Conservation (phyloP, 306 rosid species). For the Prunus armeniaca region DNA sequence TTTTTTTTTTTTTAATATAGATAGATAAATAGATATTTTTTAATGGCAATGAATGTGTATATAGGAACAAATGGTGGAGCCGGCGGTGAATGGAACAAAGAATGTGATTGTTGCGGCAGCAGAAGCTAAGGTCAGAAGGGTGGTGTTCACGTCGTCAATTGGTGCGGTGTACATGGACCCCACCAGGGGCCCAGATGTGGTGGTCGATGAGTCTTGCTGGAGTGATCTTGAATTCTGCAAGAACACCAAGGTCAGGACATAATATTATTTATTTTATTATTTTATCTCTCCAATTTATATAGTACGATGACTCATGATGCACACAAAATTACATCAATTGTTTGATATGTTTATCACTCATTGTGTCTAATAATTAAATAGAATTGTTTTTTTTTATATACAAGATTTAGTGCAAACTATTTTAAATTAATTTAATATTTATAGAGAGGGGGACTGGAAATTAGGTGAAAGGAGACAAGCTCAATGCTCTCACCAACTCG, state of each 20-base stretch:
- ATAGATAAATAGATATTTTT: too few species aligned
- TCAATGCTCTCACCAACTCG: too few species aligned
- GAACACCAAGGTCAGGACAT: slow-evolving; percentile 54
- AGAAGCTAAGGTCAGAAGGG: slow-evolving; percentile 67
- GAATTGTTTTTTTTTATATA: too few species aligned
- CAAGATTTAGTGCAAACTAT: too few species aligned
- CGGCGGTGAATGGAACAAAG: slow-evolving; percentile 69
- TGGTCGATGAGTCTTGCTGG: slow-evolving; percentile 86
- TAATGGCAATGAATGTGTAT: not conserved
- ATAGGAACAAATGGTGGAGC: slow-evolving; percentile 76
- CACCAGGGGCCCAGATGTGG: slow-evolving; percentile 47
- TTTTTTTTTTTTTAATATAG: too few species aligned
- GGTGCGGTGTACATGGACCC: slow-evolving; percentile 87
- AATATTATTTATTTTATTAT: not conserved
- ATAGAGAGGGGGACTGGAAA: too few species aligned
- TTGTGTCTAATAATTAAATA: too few species aligned
- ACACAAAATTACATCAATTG: not conserved
- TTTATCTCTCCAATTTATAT: too few species aligned
- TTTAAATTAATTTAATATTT: too few species aligned
- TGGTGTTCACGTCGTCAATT: slow-evolving; percentile 93
- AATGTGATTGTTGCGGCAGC: slow-evolving; percentile 68
- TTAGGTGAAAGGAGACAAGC: too few species aligned
- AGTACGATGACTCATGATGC: not conserved
- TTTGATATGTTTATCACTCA: not conserved
- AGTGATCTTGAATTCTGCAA: slow-evolving; percentile 88